Percentiles rank a stretch among this genome's conserved stretches.
Evolutionary conservation across 352 stramenopile species (phyloP).

Genomic region (Phytophthora sojae): DNA sequence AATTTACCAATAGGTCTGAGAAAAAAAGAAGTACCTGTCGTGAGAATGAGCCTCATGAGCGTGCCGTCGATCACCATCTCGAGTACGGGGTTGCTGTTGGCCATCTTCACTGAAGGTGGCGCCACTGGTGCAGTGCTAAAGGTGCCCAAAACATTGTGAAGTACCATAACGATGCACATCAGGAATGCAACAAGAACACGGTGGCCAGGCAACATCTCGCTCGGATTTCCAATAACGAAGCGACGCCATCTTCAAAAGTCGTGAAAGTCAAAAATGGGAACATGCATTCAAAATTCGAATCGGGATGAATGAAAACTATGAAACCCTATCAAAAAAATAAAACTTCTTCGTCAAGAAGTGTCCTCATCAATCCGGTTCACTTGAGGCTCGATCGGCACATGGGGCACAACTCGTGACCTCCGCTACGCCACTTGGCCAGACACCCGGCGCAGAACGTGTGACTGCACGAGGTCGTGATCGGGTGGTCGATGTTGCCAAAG

Average conservation of each 20-base stretch:
- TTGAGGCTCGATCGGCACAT: slow-evolving; percentile 19
- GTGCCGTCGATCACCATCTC: slow-evolving; percentile 23
- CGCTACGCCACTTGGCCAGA: slow-evolving; percentile 10
- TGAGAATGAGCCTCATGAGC: slow-evolving; percentile 26
- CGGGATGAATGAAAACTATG: neutral
- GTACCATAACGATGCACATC: neutral
- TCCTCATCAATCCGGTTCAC: slow-evolving; percentile 1
- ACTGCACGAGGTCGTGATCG: slow-evolving; percentile 11
- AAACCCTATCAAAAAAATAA: neutral
- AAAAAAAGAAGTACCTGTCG: slow-evolving; percentile 12
- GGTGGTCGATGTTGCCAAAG: slow-evolving; percentile 9
- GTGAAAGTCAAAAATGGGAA: neutral
- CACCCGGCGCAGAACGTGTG: slow-evolving; percentile 25
- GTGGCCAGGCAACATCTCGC: neutral
- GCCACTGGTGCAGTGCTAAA: neutral
- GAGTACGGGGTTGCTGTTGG: slow-evolving; percentile 33
- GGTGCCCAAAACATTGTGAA: neutral
- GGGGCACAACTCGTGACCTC: slow-evolving; percentile 14
- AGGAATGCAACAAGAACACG: neutral
- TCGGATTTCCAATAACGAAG: slow-evolving; percentile 4
- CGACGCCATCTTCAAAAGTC: slow-evolving; percentile 24
- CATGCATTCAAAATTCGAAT: too few relatives aligned
- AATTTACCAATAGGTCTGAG: too few relatives aligned
- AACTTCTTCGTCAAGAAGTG: neutral
- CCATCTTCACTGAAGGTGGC: slow-evolving; percentile 27